Evolutionary conservation across 2,329 filamentous ascomycete genomes (phyloP), one percentile per base, ranked within the genome.

Genomic region (Huntiella abstrusa): DNA sequence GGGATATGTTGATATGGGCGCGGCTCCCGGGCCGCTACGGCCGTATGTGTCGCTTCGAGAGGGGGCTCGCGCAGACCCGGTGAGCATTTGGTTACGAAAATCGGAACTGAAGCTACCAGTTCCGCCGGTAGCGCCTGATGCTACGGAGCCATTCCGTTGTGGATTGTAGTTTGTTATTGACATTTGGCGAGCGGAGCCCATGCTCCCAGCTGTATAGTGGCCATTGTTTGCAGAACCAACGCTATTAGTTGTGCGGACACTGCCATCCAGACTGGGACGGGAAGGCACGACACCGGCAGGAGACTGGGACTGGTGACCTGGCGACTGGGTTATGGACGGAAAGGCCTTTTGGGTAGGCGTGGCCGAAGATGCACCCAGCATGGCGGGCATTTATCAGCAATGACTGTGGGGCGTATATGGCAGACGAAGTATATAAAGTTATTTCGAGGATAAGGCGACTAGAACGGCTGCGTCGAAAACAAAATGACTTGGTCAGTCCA

Each of bases 81-180:
- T 66, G 54, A 77, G 71, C 57, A 80, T 71, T 59, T 75, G 73
- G 55, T 78, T 84, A 56, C 82, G 83, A 55, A 94, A 64, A 50
- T 94, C 87, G 33, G 86, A 79, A 55, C 80, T 92, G 67, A 95
- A 95, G 66, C 85, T 94, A 38, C 87, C 87, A 1, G 80, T 79
- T 19, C 73, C 77, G 47, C 76, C 70, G 33, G 43, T 47, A 38
- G 15, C 43, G 17, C 38, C 38, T 13, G 28, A 15, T 12, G 41
- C 41, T 15, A 35, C 34, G 13, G 47, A 39, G 45, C 44, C 44
- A 41, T 50, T 50, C 37, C 48, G 44, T 44, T 50, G 48, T 41
- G 47, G 48, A 28, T 33, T 77, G 76, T 11, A 81, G 70, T 42
- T 81, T 84, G 52, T 76, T 70, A 45, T 72, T 75, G 45, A 12